A percentile compares a stretch with the other conserved stretches of the same genome.
These are phyloP conservation scores for Jacaranda copaia DNA, from an alignment of 257 asterid genomes.

Conservation along the genomic window DNA sequence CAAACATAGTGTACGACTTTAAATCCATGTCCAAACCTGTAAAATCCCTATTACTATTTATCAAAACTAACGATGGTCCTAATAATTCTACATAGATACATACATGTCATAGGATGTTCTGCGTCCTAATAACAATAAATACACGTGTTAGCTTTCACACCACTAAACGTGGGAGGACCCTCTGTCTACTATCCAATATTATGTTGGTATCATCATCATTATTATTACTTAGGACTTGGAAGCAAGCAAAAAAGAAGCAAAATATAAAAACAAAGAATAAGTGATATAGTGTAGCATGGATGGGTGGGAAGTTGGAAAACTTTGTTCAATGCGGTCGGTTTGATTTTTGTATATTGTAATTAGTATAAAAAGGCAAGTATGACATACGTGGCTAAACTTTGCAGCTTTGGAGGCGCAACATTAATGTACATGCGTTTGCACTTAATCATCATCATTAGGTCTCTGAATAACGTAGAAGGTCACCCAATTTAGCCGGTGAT, in stretches of 20 bases:
- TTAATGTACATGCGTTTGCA: slow-evolving; percentile 26
- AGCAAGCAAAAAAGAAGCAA: neutral
- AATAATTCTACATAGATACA: neutral
- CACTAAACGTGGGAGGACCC: no score
- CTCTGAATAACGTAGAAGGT: slow-evolving; percentile 18
- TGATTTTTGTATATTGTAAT: slow-evolving; percentile 18
- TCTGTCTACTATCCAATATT: no score
- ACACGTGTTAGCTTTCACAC: no score
- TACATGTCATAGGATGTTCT: no score
- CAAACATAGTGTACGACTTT: neutral
- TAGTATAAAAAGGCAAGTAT: neutral
- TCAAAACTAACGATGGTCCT: neutral
- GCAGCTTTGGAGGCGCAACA: slow-evolving; percentile 38
- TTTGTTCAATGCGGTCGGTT: slow-evolving; percentile 36
- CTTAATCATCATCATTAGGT: slow-evolving; percentile 30
- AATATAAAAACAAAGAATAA: neutral
- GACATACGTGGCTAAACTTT: slow-evolving; percentile 37
- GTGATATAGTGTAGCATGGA: neutral
- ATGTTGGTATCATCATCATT: no score
- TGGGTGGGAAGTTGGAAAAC: slow-evolving; percentile 33
- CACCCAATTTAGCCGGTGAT: neutral
- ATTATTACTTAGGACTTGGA: neutral
- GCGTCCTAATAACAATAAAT: no score
- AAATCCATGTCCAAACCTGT: neutral
- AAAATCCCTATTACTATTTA: neutral